A percentile compares a stretch with the other conserved stretches of the same genome.
These are phyloP conservation scores for Candida pseudofarinosa DNA, from an alignment of 805 yeast species.

Conservation along the genomic window DNA sequence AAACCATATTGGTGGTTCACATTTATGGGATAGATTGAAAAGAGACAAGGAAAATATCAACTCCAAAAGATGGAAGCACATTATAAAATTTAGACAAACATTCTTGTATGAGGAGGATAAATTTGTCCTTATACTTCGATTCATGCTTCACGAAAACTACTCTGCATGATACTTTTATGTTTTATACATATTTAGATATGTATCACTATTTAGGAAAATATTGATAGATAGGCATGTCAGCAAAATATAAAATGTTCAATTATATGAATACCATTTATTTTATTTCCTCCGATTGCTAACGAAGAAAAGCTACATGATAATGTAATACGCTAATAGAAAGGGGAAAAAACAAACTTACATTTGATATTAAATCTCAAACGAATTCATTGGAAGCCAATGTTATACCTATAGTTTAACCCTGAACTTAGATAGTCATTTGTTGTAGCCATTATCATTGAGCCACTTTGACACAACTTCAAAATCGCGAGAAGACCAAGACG, in stretches of 20 bases:
- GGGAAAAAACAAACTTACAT: no score
- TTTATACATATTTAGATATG: no score
- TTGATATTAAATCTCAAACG: no score
- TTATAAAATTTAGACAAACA: constrained; percentile 31
- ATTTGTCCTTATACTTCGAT: constrained; percentile 32
- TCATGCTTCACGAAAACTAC: constrained; percentile 39
- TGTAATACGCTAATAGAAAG: no score
- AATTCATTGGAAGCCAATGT: no score
- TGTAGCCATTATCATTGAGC: constrained; percentile 39
- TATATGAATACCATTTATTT: no score
- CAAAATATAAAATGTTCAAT: no score
- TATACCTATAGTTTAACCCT: no score
- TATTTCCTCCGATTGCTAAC: no score
- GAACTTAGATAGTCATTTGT: background rate
- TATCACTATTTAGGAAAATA: no score
- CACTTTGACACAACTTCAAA: constrained; percentile 42
- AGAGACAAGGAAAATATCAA: constrained; percentile 29
- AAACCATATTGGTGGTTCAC: constrained; percentile 32
- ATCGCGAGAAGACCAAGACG: constrained; percentile 58
- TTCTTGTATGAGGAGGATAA: constrained; percentile 38
- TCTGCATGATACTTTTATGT: background rate
- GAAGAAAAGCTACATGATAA: no score
- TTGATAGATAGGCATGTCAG: no score
- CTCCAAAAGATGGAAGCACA: constrained; percentile 40
- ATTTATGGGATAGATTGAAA: constrained; percentile 37